These are phyloP conservation scores for Trichophyton equinum DNA, from an alignment of 2,329 filamentous ascomycete genomes.

Conservation along the genomic window DNA sequence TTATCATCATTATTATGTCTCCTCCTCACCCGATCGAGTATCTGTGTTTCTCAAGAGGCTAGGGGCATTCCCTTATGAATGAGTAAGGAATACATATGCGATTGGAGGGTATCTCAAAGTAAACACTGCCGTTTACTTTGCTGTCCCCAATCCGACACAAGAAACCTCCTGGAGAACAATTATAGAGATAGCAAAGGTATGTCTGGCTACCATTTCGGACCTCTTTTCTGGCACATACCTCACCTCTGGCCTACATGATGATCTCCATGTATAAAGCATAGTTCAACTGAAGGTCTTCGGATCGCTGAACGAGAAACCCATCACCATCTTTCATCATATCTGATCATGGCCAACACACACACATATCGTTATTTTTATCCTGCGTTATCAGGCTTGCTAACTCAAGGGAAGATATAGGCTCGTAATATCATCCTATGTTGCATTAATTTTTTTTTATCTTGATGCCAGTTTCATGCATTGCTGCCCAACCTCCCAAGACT, in stretches of 20 bases:
- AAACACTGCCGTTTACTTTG: no score
- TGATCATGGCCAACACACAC: conserved; percentile 5
- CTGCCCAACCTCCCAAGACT: not conserved
- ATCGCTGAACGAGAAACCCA: conserved; percentile 19
- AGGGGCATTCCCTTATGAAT: no score
- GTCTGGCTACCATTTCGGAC: not conserved
- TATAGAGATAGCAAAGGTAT: not conserved
- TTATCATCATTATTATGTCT: no score
- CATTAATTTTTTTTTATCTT: not conserved
- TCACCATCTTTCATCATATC: conserved; percentile 19
- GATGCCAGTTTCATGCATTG: not conserved
- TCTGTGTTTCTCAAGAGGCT: no score
- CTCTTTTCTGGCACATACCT: not conserved
- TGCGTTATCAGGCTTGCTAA: not conserved
- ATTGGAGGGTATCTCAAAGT: no score
- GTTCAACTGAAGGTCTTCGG: conserved; percentile 21
- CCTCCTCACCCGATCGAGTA: no score
- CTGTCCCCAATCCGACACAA: no score
- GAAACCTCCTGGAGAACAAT: no score
- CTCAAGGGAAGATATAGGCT: not conserved
- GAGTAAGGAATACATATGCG: no score
- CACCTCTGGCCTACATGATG: conserved; percentile 15
- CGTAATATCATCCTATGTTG: not conserved
- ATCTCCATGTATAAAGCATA: conserved; percentile 19
- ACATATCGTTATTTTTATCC: not conserved